A percentile compares a stretch with the other conserved stretches of the same genome.
Conservation (phyloP, 129 eudicot genomes). For the sunflower (Helianthus annuus) region DNA sequence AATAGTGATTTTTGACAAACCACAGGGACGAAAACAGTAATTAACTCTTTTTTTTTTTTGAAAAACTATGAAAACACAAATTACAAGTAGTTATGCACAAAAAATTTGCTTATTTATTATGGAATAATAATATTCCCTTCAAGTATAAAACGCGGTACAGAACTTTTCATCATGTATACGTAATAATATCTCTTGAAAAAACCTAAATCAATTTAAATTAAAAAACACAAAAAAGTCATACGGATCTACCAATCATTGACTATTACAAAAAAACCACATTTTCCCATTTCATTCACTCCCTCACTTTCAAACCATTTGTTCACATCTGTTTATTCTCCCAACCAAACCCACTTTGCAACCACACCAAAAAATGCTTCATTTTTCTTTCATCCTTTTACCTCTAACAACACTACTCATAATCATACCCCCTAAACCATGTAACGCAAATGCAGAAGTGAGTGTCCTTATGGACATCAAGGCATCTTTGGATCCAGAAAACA, state of each 20-base stretch:
- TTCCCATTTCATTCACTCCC: conserved; percentile 18
- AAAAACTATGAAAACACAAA: too few species aligned
- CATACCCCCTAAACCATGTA: conserved; percentile 6
- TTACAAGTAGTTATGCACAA: too few species aligned
- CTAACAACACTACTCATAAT: conserved; percentile 15
- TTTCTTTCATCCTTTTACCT: background rate
- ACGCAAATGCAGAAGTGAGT: conserved; percentile 65
- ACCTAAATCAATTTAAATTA: background rate
- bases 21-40: too few species aligned
- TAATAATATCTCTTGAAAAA: background rate
- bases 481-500: conserved; percentile 79
- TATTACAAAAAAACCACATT: background rate
- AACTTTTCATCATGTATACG: background rate
- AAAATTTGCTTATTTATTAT: too few species aligned
- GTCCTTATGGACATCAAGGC: conserved; percentile 76
- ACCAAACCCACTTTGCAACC: background rate
- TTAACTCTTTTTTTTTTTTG: too few species aligned
- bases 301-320: conserved; percentile 30
- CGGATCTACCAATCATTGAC: conserved; percentile 31
- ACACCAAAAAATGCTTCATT: conserved; percentile 25
- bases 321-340: background rate
- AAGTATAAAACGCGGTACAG: too few species aligned
- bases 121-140: too few species aligned
- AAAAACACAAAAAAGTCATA: conserved; percentile 10
- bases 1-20: too few species aligned